Evolutionary conservation across 495 filamentous ascomycete species (phyloP), one percentile per base, ranked within the genome.

Genomic region (Chaetomium tenue): DNA sequence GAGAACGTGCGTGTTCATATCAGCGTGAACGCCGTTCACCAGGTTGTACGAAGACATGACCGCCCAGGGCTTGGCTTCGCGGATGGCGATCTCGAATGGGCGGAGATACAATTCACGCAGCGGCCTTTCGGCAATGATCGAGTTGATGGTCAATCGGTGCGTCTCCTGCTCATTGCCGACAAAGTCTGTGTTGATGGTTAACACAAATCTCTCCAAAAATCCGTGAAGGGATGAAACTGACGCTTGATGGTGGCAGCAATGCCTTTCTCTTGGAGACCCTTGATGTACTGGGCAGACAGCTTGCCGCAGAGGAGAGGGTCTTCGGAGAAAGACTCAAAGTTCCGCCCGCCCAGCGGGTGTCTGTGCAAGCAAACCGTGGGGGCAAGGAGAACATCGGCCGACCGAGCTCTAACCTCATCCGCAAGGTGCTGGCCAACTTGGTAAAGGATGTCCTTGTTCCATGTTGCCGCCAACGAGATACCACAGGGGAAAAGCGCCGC

Each of bases 271-370:
- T 96, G 90, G 39, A 94, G 77, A 13, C 90, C 90, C 63, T 84
- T 86, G 70, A 89, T 88, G 60, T 90, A 87, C 70, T 87, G 79
- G 4, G 89, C 86, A 33, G 91, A 88, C 66, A 93, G 77, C 62
- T 85, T 89, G 9, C 91, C 91, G 0, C 90, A 89, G 5, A 96
- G 79, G 18, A 88, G 79, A 13, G 91, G 91, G 66, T 94, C 91
- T 72, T 94, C 91, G 6, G 90, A 91, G 73, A 92, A 93, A 0
- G 89, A 91, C 76, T 95, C 91, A 63, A 93, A 96, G 60, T 91
- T 91, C 57, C 91, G 83, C 8, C 91, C 91, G 13, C 91, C 91
- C 0, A 95, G 79, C 2, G 91, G 91, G 22, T 88, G 88, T 16
- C 91, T 84, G 68, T 94, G 91, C 74, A 90, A 88, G 74, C 90